These are phyloP conservation scores for Fusarium falciforme DNA, from an alignment of 2,329 filamentous ascomycete genomes.

Conservation along the genomic window DNA sequence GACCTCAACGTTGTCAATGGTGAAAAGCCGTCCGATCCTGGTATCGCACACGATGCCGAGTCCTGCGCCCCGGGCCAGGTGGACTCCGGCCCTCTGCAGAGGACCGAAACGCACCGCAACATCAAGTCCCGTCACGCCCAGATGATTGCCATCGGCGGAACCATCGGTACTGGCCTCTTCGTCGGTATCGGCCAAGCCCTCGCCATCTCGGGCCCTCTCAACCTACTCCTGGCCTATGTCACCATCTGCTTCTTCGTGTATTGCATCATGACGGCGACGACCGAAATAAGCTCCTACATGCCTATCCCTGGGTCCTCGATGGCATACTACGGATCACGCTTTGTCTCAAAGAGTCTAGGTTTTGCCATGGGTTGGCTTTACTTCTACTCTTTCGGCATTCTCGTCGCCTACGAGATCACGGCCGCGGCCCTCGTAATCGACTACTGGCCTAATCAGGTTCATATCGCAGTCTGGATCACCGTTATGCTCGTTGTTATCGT, in stretches of 20 bases:
- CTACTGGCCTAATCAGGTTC: background rate
- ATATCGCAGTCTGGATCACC: background rate
- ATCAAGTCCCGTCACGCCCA: slow-evolving; percentile 20
- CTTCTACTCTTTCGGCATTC: background rate
- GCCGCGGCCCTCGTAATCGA: background rate
- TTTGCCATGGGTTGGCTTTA: background rate
- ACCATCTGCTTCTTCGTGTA: background rate
- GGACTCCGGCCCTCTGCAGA: background rate
- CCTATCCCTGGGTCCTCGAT: slow-evolving; percentile 50
- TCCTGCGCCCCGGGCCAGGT: too few species aligned
- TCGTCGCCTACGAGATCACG: background rate
- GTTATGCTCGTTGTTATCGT: background rate
- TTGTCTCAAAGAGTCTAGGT: background rate
- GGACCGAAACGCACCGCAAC: background rate
- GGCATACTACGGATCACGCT: slow-evolving; percentile 47
- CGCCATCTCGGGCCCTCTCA: background rate
- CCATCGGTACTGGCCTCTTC: slow-evolving; percentile 10
- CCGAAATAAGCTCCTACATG: slow-evolving; percentile 60
- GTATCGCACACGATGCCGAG: too few species aligned
- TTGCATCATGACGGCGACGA: slow-evolving; percentile 44
- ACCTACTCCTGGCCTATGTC: background rate
- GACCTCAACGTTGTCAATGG: too few species aligned
- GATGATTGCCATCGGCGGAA: background rate
- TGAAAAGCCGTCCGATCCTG: too few species aligned
- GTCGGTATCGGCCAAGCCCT: background rate